Evolutionary conservation across 352 stramenopile species (phyloP).

Genomic region (Phytopythium oedochilum): DNA sequence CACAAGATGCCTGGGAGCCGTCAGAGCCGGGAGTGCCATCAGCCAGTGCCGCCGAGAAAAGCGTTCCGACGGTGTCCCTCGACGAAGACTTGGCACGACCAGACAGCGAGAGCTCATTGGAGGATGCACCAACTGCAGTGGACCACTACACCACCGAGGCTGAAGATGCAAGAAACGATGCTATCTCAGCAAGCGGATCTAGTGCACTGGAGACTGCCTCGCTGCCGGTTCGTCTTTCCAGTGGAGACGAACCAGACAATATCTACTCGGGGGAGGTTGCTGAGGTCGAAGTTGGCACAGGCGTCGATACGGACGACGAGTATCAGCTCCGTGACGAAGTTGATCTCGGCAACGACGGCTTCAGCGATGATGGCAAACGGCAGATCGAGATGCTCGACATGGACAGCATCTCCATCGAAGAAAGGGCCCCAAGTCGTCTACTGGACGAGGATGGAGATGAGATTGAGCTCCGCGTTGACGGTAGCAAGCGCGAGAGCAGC

Average conservation of each 20-base stretch:
- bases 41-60: background rate
- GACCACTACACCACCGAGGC: background rate
- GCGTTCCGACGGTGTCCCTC: background rate
- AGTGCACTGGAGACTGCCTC: no score
- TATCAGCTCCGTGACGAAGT: slow-evolving; percentile 3
- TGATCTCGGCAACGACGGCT: background rate
- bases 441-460: background rate
- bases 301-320: background rate
- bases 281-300: background rate
- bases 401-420: background rate
- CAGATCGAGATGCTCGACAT: background rate
- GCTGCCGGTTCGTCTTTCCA: background rate
- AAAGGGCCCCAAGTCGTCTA: background rate
- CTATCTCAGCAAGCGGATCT: no score
- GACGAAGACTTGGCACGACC: background rate
- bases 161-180: background rate
- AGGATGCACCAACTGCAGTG: background rate
- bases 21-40: background rate
- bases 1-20: background rate
- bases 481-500: background rate
- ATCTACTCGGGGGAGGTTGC: background rate
- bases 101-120: background rate
- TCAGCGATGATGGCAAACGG: background rate
- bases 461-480: background rate
- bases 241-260: background rate